Evolutionary conservation across 768 basidiomycete species (phyloP).

Genomic region (Glaciozyma antarctica): DNA sequence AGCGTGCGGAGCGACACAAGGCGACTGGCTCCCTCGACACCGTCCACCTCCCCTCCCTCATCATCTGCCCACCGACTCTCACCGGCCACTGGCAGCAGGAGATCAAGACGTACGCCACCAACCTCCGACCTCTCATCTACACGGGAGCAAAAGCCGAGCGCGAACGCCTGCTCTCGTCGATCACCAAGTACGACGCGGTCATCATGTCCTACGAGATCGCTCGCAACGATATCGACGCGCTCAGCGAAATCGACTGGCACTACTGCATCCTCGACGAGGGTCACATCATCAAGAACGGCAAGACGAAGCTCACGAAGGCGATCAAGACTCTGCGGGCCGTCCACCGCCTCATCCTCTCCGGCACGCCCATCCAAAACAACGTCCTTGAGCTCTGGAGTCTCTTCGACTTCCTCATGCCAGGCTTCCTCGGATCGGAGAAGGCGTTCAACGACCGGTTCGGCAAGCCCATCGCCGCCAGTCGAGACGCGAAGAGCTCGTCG

Average conservation of each 20-base stretch:
- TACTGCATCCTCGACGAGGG: conserved; percentile 98
- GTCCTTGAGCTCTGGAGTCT: conserved; percentile 96
- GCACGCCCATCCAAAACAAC: conserved; percentile 98
- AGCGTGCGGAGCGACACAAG: conserved; percentile 61
- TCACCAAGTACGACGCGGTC: conserved; percentile 73
- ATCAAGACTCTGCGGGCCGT: conserved; percentile 83
- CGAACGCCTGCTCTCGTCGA: conserved; percentile 52
- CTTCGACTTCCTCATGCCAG: conserved; percentile 99
- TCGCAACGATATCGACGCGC: conserved; percentile 74
- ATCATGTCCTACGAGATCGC: conserved; percentile 97
- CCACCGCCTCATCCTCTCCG: conserved; percentile 87
- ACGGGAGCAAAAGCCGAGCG: conserved; percentile 80
- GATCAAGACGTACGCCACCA: conserved; percentile 80
- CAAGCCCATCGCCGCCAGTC: conserved; percentile 86
- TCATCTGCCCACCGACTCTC: conserved; percentile 91
- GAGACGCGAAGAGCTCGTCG: conserved; percentile 73
- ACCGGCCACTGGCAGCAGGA: conserved; percentile 99
- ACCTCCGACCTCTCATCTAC: conserved; percentile 75
- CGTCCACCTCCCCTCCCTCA: conserved; percentile 81
- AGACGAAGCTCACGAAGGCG: conserved; percentile 93
- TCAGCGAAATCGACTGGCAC: conserved; percentile 71
- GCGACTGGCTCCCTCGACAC: conserved; percentile 62
- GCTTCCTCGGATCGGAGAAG: conserved; percentile 89
- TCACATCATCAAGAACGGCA: conserved; percentile 97
- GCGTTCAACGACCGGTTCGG: conserved; percentile 93